A percentile compares a stretch with the other conserved stretches of the same genome.
phyloP scores from a whole-genome alignment of 805 yeast genomes.

The Teunomyces barrocoloradensis region DNA sequence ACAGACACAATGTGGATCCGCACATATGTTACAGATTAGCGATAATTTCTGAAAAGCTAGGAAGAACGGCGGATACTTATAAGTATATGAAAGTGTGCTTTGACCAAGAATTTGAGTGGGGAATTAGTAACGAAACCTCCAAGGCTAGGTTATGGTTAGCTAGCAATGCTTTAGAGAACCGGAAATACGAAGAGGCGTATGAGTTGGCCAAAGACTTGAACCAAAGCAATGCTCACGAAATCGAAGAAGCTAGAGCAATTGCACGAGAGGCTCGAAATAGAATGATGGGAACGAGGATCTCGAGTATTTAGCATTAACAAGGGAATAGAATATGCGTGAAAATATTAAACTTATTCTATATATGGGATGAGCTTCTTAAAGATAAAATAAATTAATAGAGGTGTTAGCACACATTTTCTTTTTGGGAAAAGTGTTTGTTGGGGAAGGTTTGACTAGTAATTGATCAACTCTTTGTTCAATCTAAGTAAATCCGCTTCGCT shows the following conservation, averaged over 20 bases:
- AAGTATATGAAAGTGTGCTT: slow-evolving; percentile 65
- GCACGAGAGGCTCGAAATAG: slow-evolving; percentile 73
- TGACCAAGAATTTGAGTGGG: slow-evolving; percentile 63
- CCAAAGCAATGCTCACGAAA: slow-evolving; percentile 74
- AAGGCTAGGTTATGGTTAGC: slow-evolving; percentile 90
- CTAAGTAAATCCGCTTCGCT: slow-evolving; percentile 22
- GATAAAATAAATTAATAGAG: slow-evolving; percentile 3
- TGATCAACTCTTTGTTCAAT: slow-evolving; percentile 16
- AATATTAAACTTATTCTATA: slow-evolving; percentile 1
- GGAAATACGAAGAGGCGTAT: slow-evolving; percentile 66
- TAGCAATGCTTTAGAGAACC: slow-evolving; percentile 52
- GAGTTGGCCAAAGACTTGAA: slow-evolving; percentile 67
- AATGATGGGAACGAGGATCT: slow-evolving; percentile 20
- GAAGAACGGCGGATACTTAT: slow-evolving; percentile 53
- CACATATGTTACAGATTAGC: slow-evolving; percentile 68
- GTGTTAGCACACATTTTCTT: not conserved
- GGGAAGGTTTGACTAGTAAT: not conserved
- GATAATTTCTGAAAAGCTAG: slow-evolving; percentile 54
- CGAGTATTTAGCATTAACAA: not conserved
- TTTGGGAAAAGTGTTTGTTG: not conserved
- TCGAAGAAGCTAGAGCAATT: slow-evolving; percentile 84
- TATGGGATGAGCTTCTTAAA: not conserved
- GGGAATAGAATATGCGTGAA: slow-evolving; percentile 1
- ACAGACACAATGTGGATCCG: slow-evolving; percentile 45
- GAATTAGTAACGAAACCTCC: slow-evolving; percentile 67